Percentiles rank a stretch among this genome's conserved stretches.
Conservation (phyloP, 805 yeast species). For the Lachancea lanzarotensis region DNA sequence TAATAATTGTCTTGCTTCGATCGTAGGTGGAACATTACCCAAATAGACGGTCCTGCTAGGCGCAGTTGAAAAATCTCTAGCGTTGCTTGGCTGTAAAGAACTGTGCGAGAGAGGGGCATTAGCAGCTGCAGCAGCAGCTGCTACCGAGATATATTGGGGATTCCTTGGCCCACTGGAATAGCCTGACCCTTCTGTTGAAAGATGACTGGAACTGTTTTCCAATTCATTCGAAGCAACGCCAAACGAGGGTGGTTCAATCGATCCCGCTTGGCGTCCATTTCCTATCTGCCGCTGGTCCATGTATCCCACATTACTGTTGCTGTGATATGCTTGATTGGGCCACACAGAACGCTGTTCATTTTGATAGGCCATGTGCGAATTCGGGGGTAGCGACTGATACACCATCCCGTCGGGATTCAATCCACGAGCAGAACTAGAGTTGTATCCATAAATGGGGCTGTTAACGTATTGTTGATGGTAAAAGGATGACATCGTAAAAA, state of each 20-base stretch:
- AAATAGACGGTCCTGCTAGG: conserved; percentile 84
- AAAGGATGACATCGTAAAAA: conserved; percentile 4
- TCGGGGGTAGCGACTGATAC: conserved; percentile 5
- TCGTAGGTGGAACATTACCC: conserved; percentile 79
- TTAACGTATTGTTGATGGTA: conserved; percentile 5
- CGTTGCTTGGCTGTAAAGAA: conserved; percentile 17
- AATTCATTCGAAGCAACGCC: conserved; percentile 9
- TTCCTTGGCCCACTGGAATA: conserved; percentile 7
- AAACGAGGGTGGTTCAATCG: conserved; percentile 8
- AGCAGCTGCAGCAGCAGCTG: conserved; percentile 18
- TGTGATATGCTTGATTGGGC: conserved; percentile 4
- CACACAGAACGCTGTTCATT: conserved; percentile 4
- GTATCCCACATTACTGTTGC: not conserved
- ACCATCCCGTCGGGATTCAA: conserved; percentile 1
- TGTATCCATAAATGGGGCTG: conserved; percentile 4
- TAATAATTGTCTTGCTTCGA: conserved; percentile 72
- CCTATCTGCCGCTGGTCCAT: conserved; percentile 1
- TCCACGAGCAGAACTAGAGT: conserved; percentile 1
- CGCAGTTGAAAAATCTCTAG: conserved; percentile 37
- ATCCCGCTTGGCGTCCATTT: not conserved
- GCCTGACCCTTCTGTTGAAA: conserved; percentile 14
- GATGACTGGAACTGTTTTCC: conserved; percentile 12
- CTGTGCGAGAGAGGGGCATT: conserved; percentile 15
- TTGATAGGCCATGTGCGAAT: conserved; percentile 5
- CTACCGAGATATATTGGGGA: conserved; percentile 3